Conservation (phyloP, 441 rosid genomes). For the Iberis amara region DNA sequence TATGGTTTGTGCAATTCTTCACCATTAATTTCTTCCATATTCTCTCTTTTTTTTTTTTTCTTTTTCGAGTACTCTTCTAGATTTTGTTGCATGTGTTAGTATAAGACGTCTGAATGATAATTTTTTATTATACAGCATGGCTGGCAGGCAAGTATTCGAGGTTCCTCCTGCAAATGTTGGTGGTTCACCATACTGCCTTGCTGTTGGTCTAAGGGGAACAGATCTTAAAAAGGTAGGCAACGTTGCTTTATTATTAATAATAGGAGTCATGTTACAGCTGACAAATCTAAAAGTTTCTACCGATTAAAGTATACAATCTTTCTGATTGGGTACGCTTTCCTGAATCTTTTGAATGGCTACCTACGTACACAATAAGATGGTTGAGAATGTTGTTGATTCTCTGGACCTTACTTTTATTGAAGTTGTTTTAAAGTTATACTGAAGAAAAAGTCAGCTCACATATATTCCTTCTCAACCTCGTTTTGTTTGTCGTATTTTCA, state of each 20-base stretch:
- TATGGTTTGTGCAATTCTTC: slow-evolving; percentile 56
- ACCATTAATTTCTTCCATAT: slow-evolving; percentile 3
- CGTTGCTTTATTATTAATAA: slow-evolving; percentile 25
- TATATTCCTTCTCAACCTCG: neutral
- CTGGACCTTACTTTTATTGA: slow-evolving; percentile 19
- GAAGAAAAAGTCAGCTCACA: slow-evolving; percentile 19
- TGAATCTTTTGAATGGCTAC: slow-evolving; percentile 19
- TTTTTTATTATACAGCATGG: slow-evolving; percentile 63
- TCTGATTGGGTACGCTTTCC: slow-evolving; percentile 11
- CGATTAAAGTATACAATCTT: slow-evolving; percentile 8
- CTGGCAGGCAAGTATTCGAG: slow-evolving; percentile 86
- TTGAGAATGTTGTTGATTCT: slow-evolving; percentile 18
- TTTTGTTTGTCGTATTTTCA: slow-evolving; percentile 9
- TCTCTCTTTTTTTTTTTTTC: neutral
- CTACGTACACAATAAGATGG: slow-evolving; percentile 15
- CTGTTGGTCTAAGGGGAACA: slow-evolving; percentile 74
- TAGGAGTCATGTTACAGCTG: slow-evolving; percentile 3
- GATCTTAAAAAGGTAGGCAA: slow-evolving; percentile 67
- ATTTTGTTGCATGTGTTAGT: slow-evolving; percentile 20
- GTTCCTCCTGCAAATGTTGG: slow-evolving; percentile 77
- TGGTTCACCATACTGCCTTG: slow-evolving; percentile 84
- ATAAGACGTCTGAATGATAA: slow-evolving; percentile 21
- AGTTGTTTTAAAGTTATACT: slow-evolving; percentile 10
- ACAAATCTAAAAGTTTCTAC: slow-evolving; percentile 6
- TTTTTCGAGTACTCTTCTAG: slow-evolving; percentile 8